These are phyloP conservation scores for Emergomyces africanus DNA, from an alignment of 2,329 filamentous ascomycete genomes.

Conservation along the genomic window DNA sequence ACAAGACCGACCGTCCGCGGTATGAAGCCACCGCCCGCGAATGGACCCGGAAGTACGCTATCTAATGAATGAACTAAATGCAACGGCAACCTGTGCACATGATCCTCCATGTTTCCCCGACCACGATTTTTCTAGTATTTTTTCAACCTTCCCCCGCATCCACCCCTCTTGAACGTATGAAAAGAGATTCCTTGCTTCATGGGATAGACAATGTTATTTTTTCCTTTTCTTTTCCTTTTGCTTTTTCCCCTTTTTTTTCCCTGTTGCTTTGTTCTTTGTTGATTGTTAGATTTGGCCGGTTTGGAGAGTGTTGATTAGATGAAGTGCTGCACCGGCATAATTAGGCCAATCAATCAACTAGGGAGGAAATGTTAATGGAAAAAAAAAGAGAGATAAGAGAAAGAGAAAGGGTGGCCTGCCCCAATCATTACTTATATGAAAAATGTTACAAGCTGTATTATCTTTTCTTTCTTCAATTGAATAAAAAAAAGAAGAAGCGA, in stretches of 20 bases:
- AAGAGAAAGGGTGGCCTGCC: background rate
- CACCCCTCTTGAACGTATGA: background rate
- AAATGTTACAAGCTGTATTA: background rate
- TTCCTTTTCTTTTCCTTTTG: too few relatives aligned
- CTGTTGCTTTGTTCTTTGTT: background rate
- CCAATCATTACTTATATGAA: background rate
- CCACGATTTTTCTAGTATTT: background rate
- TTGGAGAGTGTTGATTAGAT: background rate
- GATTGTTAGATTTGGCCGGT: background rate
- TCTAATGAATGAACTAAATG: constrained; percentile 41
- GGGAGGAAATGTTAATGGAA: too few relatives aligned
- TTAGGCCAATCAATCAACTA: background rate
- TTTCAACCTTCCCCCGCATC: too few relatives aligned
- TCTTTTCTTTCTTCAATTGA: background rate
- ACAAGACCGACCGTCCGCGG: constrained; percentile 94
- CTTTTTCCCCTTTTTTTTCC: background rate
- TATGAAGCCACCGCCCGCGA: constrained; percentile 96
- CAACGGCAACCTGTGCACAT: background rate
- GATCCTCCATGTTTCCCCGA: background rate
- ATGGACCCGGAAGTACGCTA: constrained; percentile 99
- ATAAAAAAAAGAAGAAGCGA: too few relatives aligned
- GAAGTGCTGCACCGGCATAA: background rate
- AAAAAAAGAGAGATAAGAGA: background rate
- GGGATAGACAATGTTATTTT: background rate
- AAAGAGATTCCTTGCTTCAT: background rate